Evolutionary conservation across 1,284 basidiomycete genomes (phyloP), one percentile per base, ranked within the genome.

Genomic region (Boletus mariae): DNA sequence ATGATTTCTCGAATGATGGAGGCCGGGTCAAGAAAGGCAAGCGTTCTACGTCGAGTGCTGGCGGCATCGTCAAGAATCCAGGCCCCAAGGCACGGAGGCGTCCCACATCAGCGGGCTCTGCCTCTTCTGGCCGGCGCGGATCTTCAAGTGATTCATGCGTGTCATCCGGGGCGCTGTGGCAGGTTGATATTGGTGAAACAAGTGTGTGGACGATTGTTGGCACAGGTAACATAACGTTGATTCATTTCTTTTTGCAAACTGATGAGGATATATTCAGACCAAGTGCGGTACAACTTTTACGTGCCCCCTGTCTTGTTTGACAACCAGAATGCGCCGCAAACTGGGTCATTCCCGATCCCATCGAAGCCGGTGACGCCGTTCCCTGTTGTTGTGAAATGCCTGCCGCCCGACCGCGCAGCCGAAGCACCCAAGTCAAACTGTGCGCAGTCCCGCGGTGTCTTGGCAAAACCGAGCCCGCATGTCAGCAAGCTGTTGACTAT

Each of bases 121-220:
- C 83, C 12, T 79, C 82, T 42, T 85, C 84, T 37, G 75, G 77
- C 47, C 75, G 86, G 37, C 79, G 85, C 49, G 82, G 83, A 29
- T 80, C 82, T 26, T 74, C 79, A 31, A 82, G 83, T 60, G 87
- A 90, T 54, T 69, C 79, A 41, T 79, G 81, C 40, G 83, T 82
- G 46, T 82, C 83, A 42, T 90, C 87, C 3, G 90, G 90, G 51
- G 87, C 90, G 15, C 76, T 91, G 25, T 92, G 90, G 90, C 85
- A 88, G 64, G 87, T 92, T 52, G 88, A 92, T 68, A 90, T 92
- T 56, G 89, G 89, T 55, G 91, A 94, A 72, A 91, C 90, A 38
- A 91, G 91, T 67, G 87, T 94, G 37, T 95, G 93, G 93, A 94
- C 92, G 13, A 92, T 95, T 60, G 91, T 94, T 57, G 91, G 92